Evolutionary conservation across 495 filamentous ascomycete species (phyloP).

Genomic region (Xylaria flabelliformis): DNA sequence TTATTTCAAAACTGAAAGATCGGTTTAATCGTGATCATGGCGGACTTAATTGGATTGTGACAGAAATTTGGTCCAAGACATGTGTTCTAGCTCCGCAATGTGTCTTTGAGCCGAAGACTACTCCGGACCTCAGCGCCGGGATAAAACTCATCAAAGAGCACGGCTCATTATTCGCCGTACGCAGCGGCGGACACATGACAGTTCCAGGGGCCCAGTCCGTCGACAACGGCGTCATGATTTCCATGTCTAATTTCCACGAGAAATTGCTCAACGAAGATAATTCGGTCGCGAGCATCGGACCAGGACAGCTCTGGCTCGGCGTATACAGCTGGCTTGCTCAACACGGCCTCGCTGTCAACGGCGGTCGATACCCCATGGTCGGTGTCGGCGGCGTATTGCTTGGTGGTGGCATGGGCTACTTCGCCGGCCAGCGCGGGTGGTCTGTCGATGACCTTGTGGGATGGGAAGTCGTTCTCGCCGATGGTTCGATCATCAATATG

Average conservation of each 20-base stretch:
- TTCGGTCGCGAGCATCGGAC: constrained; percentile 31
- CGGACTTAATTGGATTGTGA: too few species aligned
- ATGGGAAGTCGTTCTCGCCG: too few species aligned
- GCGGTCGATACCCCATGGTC: constrained; percentile 39
- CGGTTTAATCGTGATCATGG: too few species aligned
- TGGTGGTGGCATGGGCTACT: constrained; percentile 47
- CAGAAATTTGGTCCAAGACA: too few species aligned
- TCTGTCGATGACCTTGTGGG: too few species aligned
- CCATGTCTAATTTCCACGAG: constrained; percentile 32
- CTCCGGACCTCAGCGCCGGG: too few species aligned
- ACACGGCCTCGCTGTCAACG: constrained; percentile 37
- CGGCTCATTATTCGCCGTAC: neutral
- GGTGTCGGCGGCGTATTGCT: constrained; percentile 48
- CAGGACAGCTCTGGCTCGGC: constrained; percentile 38
- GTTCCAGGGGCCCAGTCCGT: neutral
- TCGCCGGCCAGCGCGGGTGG: constrained; percentile 48
- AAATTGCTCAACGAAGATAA: constrained; percentile 14
- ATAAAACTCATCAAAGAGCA: too few species aligned
- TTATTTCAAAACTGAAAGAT: too few species aligned
- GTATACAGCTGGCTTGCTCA: constrained; percentile 33
- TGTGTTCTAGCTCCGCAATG: too few species aligned
- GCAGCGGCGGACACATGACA: neutral
- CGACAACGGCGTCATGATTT: constrained; percentile 46
- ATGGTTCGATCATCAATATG: too few species aligned
- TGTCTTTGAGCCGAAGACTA: too few species aligned